Conservation (phyloP, 306 rosid species). For the Trifolium dubium region DNA sequence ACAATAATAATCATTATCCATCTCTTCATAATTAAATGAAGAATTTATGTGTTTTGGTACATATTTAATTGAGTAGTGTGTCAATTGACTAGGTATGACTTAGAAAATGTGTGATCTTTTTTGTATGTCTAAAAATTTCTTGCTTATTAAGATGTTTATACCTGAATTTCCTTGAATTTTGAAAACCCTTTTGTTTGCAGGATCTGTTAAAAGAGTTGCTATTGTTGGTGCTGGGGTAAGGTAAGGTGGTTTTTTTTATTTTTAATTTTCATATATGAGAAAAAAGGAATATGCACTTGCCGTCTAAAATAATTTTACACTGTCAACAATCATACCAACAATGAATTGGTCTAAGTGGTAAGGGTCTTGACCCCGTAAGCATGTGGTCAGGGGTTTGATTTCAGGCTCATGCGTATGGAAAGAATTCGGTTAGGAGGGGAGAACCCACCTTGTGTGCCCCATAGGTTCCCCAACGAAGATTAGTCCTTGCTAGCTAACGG, state of each 20-base stretch:
- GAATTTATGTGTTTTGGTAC: conserved; percentile 6
- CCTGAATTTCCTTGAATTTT: conserved; percentile 2
- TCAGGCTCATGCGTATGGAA: too few relatives aligned
- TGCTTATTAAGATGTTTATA: not conserved
- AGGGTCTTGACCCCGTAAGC: too few relatives aligned
- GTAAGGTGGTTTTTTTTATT: conserved; percentile 44
- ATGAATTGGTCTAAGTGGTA: too few relatives aligned
- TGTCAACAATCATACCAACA: too few relatives aligned
- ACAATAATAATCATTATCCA: not conserved
- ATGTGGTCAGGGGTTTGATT: too few relatives aligned
- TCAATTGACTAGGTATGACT: not conserved
- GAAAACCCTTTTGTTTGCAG: conserved; percentile 49
- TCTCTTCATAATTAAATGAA: not conserved
- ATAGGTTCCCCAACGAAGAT: too few relatives aligned
- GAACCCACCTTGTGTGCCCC: too few relatives aligned
- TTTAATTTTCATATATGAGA: too few relatives aligned
- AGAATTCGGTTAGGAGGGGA: too few relatives aligned
- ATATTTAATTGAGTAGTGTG: conserved; percentile 13
- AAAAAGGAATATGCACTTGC: too few relatives aligned
- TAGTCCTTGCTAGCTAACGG: too few relatives aligned
- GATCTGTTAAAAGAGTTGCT: conserved; percentile 76
- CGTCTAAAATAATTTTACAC: too few relatives aligned
- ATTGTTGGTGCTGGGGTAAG: conserved; percentile 95
- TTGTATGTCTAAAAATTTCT: not conserved
- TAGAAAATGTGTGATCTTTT: conserved; percentile 19